phyloP scores from a whole-genome alignment of 306 rosid species.

The Cucurbita pepo region DNA sequence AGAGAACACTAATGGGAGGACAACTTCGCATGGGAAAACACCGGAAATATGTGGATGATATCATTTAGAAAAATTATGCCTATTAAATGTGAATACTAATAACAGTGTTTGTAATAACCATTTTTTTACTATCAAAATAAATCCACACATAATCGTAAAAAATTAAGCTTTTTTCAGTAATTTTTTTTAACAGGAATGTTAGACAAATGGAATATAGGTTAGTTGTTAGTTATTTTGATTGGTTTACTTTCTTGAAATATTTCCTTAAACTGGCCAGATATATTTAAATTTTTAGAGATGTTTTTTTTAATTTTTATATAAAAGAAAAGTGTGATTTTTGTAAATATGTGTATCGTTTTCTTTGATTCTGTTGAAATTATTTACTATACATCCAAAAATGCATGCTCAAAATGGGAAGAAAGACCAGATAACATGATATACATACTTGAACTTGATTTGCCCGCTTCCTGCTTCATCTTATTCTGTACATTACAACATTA shows the following conservation, averaged over 20 bases:
- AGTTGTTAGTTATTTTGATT: not conserved
- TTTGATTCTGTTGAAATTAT: not conserved
- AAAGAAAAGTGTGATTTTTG: no score
- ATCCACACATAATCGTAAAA: not conserved
- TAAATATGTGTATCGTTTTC: not conserved
- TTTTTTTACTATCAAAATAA: not conserved
- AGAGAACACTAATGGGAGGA: no score
- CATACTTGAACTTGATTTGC: not conserved
- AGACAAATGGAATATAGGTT: not conserved
- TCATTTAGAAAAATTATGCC: no score
- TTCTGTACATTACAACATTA: not conserved
- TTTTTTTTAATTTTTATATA: not conserved
- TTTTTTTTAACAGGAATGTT: not conserved
- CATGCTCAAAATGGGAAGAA: not conserved
- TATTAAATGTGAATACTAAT: no score
- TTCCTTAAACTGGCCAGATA: not conserved
- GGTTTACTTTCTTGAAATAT: not conserved
- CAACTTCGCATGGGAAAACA: no score
- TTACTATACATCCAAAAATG: not conserved
- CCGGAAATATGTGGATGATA: no score
- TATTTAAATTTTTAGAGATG: no score
- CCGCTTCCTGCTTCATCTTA: not conserved
- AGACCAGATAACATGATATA: not conserved
- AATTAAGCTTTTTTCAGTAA: not conserved
- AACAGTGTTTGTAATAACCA: not conserved